Conservation (phyloP, 2,329 filamentous ascomycete genomes). For the Fusarium buharicum region DNA sequence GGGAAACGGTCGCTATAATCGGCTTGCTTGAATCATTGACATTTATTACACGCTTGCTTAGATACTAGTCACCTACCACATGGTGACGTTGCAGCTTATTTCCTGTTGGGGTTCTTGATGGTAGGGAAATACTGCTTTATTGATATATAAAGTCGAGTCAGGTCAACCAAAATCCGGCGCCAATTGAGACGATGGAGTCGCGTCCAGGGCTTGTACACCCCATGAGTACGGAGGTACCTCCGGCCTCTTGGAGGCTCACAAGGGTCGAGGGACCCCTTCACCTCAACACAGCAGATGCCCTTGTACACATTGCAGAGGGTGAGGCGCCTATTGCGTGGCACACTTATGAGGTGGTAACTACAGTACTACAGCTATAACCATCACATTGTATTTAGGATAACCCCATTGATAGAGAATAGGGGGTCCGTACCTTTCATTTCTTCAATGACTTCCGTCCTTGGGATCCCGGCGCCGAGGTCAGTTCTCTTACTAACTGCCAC, state of each 20-base stretch:
- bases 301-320: constrained; percentile 6
- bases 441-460: not conserved
- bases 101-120: not conserved
- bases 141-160: constrained; percentile 12
- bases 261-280: constrained; percentile 30
- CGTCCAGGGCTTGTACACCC: constrained; percentile 6
- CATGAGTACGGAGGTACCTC: constrained; percentile 13
- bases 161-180: constrained; percentile 19
- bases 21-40: constrained; percentile 30
- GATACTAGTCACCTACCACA: not conserved
- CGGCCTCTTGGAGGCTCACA: constrained; percentile 12
- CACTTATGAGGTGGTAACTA: not conserved
- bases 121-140: constrained; percentile 1
- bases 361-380: not conserved
- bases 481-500: constrained; percentile 28
- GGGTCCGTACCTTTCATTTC: constrained; percentile 11
- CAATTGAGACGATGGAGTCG: constrained; percentile 16
- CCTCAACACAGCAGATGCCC: constrained; percentile 13
- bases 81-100: not conserved
- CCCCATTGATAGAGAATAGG: constrained; percentile 22
- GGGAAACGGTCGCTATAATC: constrained; percentile 26
- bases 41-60: not conserved
- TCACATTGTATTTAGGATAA: constrained; percentile 9
- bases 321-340: constrained; percentile 8
- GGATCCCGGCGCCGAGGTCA: constrained; percentile 12